Percentiles rank a stretch among this genome's conserved stretches.
Conservation (phyloP, 768 basidiomycete species). For the Leucocoprinus birnbaumii region DNA sequence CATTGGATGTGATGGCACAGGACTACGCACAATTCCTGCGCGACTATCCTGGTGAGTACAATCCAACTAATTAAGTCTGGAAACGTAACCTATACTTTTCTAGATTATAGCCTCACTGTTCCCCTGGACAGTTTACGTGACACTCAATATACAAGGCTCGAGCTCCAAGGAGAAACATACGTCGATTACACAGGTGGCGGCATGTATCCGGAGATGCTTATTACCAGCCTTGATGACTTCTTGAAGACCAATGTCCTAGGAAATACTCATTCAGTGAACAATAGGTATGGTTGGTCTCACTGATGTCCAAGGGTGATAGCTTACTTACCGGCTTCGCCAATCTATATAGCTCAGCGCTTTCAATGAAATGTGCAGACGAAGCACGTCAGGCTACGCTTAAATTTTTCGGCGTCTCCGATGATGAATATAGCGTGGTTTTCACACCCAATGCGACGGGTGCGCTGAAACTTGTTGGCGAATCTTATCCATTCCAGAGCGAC, state of each 20-base stretch:
- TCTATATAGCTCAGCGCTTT: not conserved
- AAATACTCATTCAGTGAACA: constrained; percentile 1
- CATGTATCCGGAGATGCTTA: constrained; percentile 74
- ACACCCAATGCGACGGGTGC: not conserved
- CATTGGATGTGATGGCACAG: too few relatives aligned
- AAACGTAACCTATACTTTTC: not conserved
- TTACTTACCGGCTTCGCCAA: too few relatives aligned
- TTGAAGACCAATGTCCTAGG: constrained; percentile 39
- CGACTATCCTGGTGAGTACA: too few relatives aligned
- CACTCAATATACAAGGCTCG: constrained; percentile 57
- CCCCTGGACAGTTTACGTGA: constrained; percentile 64
- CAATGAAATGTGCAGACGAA: not conserved
- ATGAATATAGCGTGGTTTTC: constrained; percentile 2
- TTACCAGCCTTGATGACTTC: constrained; percentile 66
- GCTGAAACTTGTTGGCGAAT: constrained; percentile 2
- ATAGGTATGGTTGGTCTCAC: not conserved
- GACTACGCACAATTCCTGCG: too few relatives aligned
- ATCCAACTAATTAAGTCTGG: too few relatives aligned
- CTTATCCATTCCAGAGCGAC: not conserved
- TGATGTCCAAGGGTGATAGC: too few relatives aligned
- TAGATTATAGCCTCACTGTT: constrained; percentile 43
- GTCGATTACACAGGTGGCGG: constrained; percentile 87
- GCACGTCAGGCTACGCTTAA: not conserved
- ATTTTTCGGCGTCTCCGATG: not conserved
- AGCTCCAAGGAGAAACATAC: constrained; percentile 66